A percentile compares a stretch with the other conserved stretches of the same genome.
Conservation (phyloP, 192 early-diverging fungal genomes). For the Polychytrium aggregatum region DNA sequence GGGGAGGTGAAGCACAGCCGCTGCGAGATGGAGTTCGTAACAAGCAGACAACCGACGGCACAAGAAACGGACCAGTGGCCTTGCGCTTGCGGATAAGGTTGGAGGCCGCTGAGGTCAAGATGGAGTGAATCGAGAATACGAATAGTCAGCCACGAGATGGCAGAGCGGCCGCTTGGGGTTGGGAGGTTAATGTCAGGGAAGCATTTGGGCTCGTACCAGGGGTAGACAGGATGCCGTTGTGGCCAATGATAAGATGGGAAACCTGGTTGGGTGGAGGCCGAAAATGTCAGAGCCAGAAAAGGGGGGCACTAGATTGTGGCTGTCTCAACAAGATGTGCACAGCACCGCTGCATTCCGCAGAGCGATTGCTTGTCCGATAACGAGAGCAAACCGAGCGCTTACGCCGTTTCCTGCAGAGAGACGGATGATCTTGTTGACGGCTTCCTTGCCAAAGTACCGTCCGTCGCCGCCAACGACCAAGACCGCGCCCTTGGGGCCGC, state of each 20-base stretch:
- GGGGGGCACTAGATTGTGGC: too few species aligned
- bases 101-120: slow-evolving; percentile 55
- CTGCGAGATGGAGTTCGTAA: too few species aligned
- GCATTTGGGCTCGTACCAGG: slow-evolving; percentile 38
- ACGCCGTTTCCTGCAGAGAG: slow-evolving; percentile 74
- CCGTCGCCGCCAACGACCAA: slow-evolving; percentile 96
- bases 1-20: too few species aligned
- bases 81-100: slow-evolving; percentile 79
- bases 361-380: too few species aligned
- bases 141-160: too few species aligned
- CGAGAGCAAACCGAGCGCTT: too few species aligned
- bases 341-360: too few species aligned
- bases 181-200: background rate
- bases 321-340: slow-evolving; percentile 3
- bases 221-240: slow-evolving; percentile 87
- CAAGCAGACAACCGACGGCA: too few species aligned
- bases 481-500: slow-evolving; percentile 62
- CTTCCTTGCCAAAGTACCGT: slow-evolving; percentile 76
- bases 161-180: too few species aligned
- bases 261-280: slow-evolving; percentile 34
- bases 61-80: slow-evolving; percentile 65
- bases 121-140: background rate
- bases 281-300: too few species aligned
- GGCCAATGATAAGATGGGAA: slow-evolving; percentile 77
- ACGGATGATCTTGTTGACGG: slow-evolving; percentile 77